These are phyloP conservation scores for Dothiorella sarmentorum DNA, from an alignment of 2,329 filamentous ascomycete genomes.

Conservation along the genomic window DNA sequence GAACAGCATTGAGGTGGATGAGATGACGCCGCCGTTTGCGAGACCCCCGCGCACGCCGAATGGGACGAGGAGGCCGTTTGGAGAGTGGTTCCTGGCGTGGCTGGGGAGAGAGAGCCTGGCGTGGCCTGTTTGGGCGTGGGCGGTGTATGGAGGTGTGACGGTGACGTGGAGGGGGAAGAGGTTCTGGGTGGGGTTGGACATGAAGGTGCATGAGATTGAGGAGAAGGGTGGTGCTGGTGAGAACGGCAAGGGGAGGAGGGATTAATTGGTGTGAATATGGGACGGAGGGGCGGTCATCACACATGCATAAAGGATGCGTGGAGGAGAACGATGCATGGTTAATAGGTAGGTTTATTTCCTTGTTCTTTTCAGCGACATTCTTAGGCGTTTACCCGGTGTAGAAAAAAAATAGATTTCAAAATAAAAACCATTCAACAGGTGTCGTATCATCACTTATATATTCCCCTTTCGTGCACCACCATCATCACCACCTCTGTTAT, in stretches of 20 bases:
- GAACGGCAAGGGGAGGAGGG: neutral
- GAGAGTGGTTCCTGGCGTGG: constrained; percentile 78
- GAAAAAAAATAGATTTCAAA: neutral
- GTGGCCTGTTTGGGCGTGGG: constrained; percentile 85
- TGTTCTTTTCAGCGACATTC: neutral
- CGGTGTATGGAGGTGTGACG: constrained; percentile 80
- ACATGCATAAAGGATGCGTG: neutral
- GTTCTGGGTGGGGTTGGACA: constrained; percentile 80
- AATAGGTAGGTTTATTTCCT: neutral
- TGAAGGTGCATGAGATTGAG: constrained; percentile 66
- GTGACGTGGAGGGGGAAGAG: constrained; percentile 82
- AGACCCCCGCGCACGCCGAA: constrained; percentile 41
- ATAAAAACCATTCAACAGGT: too few relatives aligned
- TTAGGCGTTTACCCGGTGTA: neutral
- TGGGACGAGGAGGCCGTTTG: constrained; percentile 55
- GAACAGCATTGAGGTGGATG: constrained; percentile 65
- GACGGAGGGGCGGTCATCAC: neutral
- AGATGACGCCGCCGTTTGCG: constrained; percentile 72
- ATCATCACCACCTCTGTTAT: too few relatives aligned
- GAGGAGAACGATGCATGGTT: neutral
- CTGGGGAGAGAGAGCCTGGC: constrained; percentile 77
- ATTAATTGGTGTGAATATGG: neutral
- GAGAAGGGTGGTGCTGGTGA: constrained; percentile 7
- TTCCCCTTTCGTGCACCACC: too few relatives aligned
- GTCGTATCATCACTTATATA: too few relatives aligned